Conservation (phyloP, 345 rosid genomes). For the Euphorbia tirucalli region DNA sequence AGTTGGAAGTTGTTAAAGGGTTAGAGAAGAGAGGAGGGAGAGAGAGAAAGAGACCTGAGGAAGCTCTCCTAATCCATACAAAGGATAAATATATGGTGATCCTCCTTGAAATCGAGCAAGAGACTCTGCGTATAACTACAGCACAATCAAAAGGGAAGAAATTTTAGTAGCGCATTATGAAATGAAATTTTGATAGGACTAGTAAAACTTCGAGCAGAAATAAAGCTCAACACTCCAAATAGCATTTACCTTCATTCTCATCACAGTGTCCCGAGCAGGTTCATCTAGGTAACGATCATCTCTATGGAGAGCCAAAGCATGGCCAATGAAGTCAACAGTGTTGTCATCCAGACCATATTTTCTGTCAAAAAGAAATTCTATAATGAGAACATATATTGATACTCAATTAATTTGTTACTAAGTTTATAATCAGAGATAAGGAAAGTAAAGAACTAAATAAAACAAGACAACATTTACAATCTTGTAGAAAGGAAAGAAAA, state of each 20-base stretch:
- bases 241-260: constrained; percentile 83
- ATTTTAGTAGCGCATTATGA: constrained; percentile 10
- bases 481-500: background rate
- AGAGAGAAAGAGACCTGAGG: constrained; percentile 65
- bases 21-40: background rate
- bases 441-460: background rate
- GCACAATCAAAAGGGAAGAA: constrained; percentile 15
- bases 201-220: background rate
- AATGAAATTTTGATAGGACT: constrained; percentile 2
- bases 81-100: constrained; percentile 93
- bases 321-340: constrained; percentile 94
- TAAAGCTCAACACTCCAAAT: background rate
- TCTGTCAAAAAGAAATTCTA: constrained; percentile 39
- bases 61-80: constrained; percentile 94
- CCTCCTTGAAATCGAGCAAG: constrained; percentile 98
- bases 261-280: constrained; percentile 94
- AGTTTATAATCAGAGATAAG: background rate
- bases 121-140: constrained; percentile 85
- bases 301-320: constrained; percentile 89
- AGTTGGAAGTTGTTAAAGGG: background rate
- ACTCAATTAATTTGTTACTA: background rate
- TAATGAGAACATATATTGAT: constrained; percentile 3
- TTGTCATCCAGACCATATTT: constrained; percentile 84
- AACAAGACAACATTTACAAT: background rate
- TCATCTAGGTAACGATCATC: constrained; percentile 74